Percentiles rank a stretch among this genome's conserved stretches.
Conservation (phyloP, 225 moss, liverwort and hornwort genomes). For the Pseudisothecium myosuroides region DNA sequence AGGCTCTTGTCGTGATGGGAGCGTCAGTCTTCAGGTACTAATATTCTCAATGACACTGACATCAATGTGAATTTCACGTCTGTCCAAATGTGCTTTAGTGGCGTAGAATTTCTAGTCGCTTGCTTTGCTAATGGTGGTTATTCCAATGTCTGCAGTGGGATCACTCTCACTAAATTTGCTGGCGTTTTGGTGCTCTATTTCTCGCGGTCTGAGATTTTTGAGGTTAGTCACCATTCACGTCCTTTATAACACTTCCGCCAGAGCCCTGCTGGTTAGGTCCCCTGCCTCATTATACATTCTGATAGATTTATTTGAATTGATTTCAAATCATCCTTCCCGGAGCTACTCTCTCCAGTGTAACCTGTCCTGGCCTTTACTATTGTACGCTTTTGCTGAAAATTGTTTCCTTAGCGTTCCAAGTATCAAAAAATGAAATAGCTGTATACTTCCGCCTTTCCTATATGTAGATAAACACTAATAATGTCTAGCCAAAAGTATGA, state of each 20-base stretch:
- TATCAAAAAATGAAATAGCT: neutral
- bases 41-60: neutral
- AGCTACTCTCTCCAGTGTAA: neutral
- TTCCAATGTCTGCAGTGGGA: constrained; percentile 49
- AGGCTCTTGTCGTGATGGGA: constrained; percentile 76
- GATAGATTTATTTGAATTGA: neutral
- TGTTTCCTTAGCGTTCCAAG: neutral
- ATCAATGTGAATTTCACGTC: neutral
- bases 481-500: neutral
- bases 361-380: neutral
- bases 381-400: neutral
- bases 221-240: constrained; percentile 34
- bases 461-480: neutral
- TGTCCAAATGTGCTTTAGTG: neutral
- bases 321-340: neutral
- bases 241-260: neutral
- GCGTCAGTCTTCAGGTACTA: constrained; percentile 90
- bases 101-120: neutral
- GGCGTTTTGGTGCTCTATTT: constrained; percentile 95
- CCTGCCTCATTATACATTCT: neutral
- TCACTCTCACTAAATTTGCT: constrained; percentile 88
- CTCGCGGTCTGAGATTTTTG: constrained; percentile 89
- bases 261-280: neutral
- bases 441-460: neutral
- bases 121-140: neutral